A percentile compares a stretch with the other conserved stretches of the same genome.
Evolutionary conservation across 768 basidiomycete genomes (phyloP).

Genomic region (Termitomyces sp.): DNA sequence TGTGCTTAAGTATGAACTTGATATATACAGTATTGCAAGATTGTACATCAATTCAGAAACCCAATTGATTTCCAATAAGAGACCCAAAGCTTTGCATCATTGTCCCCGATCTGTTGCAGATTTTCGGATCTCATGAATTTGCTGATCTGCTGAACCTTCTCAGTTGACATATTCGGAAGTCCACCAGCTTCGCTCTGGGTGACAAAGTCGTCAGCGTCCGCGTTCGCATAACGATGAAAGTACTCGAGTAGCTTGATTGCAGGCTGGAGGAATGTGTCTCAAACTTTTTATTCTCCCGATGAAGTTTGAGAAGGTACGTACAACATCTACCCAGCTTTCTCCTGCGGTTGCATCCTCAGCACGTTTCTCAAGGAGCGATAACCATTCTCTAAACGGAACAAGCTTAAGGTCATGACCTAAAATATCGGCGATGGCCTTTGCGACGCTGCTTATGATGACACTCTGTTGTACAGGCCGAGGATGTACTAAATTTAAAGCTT

Average conservation of each 20-base stretch:
- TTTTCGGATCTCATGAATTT: background rate
- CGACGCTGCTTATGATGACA: conserved; percentile 1
- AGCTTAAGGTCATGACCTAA: background rate
- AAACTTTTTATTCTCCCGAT: background rate
- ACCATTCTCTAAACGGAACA: conserved; percentile 13
- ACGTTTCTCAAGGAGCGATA: conserved; percentile 9
- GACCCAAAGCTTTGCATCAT: conserved; percentile 7
- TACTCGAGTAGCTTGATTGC: conserved; percentile 28
- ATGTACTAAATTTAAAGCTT: conserved; percentile 25
- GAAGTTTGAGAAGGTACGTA: background rate
- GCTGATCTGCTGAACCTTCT: background rate
- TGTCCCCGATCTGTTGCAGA: background rate
- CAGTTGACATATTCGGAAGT: conserved; percentile 3
- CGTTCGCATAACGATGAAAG: conserved; percentile 18
- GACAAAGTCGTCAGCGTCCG: background rate
- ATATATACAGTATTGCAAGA: background rate
- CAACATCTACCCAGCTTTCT: background rate
- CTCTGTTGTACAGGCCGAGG: conserved; percentile 23
- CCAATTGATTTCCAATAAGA: conserved; percentile 6
- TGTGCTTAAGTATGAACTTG: too few relatives aligned
- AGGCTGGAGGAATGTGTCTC: conserved; percentile 16
- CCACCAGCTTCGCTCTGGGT: conserved; percentile 1
- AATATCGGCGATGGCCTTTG: background rate
- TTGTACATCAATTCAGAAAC: background rate
- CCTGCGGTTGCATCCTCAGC: background rate